These are phyloP conservation scores for Didymella pomorum DNA, from an alignment of 2,329 filamentous ascomycete genomes.

Conservation along the genomic window DNA sequence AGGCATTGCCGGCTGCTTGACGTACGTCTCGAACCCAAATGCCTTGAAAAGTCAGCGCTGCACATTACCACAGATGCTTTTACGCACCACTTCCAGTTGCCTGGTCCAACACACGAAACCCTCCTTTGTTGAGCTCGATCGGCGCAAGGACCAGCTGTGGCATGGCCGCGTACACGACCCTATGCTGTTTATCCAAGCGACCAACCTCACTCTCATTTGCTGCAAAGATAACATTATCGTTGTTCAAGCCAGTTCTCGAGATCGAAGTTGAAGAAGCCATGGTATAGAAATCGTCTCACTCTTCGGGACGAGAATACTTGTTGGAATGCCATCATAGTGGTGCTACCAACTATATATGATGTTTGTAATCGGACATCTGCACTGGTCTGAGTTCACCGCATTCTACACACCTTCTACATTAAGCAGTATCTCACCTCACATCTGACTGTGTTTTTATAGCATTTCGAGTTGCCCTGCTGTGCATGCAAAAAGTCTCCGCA, in stretches of 20 bases:
- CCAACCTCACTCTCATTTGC: constrained; percentile 16
- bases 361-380: neutral
- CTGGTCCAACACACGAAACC: constrained; percentile 19
- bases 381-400: neutral
- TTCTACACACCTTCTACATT: neutral
- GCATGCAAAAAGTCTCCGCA: neutral
- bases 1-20: constrained; percentile 1
- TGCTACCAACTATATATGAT: neutral
- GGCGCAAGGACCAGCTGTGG: constrained; percentile 11
- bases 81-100: constrained; percentile 20
- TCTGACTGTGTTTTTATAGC: neutral
- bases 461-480: neutral
- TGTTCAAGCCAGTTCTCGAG: constrained; percentile 16
- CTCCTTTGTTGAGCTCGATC: constrained; percentile 13
- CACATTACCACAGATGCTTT: neutral
- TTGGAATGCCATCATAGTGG: neutral
- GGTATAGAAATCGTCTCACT: neutral
- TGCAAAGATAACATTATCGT: constrained; percentile 23
- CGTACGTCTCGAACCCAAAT: constrained; percentile 4
- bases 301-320: neutral
- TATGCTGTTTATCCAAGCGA: constrained; percentile 19
- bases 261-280: constrained; percentile 3
- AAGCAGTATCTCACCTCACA: neutral
- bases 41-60: neutral
- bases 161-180: constrained; percentile 15